Conservation (phyloP, 495 filamentous ascomycete species). For the Neurospora sp. region DNA sequence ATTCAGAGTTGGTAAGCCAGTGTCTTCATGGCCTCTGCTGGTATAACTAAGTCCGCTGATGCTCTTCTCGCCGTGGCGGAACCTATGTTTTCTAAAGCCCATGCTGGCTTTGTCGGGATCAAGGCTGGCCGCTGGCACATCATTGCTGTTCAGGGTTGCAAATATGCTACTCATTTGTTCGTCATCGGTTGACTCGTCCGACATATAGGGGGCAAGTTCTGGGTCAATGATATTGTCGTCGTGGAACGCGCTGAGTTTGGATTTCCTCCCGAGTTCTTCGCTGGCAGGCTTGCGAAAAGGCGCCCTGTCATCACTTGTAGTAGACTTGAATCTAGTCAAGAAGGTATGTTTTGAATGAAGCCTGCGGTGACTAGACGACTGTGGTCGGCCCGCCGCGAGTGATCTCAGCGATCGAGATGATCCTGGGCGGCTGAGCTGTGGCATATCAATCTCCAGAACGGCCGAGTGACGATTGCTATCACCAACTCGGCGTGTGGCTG, state of each 20-base stretch:
- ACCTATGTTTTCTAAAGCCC: slow-evolving; percentile 58
- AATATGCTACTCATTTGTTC: slow-evolving; percentile 84
- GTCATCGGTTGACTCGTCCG: slow-evolving; percentile 86
- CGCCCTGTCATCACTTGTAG: slow-evolving; percentile 52
- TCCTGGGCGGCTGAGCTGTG: slow-evolving; percentile 64
- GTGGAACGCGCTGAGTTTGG: slow-evolving; percentile 81
- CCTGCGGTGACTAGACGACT: slow-evolving; percentile 70
- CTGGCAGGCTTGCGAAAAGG: slow-evolving; percentile 77
- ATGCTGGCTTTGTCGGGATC: slow-evolving; percentile 41
- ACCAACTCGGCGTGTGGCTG: slow-evolving; percentile 72
- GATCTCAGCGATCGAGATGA: slow-evolving; percentile 91
- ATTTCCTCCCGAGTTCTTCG: slow-evolving; percentile 48
- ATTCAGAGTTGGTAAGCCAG: slow-evolving; percentile 25
- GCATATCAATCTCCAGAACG: slow-evolving; percentile 76
- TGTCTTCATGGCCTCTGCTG: slow-evolving; percentile 42
- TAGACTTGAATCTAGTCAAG: slow-evolving; percentile 47
- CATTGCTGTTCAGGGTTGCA: slow-evolving; percentile 49
- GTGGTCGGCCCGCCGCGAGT: slow-evolving; percentile 52
- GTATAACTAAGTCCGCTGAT: slow-evolving; percentile 49
- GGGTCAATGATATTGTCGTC: slow-evolving; percentile 98
- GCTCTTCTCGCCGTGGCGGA: slow-evolving; percentile 61
- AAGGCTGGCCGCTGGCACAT: slow-evolving; percentile 30
- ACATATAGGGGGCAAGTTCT: slow-evolving; percentile 89
- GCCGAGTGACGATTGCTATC: slow-evolving; percentile 77
- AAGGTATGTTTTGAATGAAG: slow-evolving; percentile 81